Evolutionary conservation across 805 yeast species (phyloP).

Genomic region (Myxozyma nipponensis): DNA sequence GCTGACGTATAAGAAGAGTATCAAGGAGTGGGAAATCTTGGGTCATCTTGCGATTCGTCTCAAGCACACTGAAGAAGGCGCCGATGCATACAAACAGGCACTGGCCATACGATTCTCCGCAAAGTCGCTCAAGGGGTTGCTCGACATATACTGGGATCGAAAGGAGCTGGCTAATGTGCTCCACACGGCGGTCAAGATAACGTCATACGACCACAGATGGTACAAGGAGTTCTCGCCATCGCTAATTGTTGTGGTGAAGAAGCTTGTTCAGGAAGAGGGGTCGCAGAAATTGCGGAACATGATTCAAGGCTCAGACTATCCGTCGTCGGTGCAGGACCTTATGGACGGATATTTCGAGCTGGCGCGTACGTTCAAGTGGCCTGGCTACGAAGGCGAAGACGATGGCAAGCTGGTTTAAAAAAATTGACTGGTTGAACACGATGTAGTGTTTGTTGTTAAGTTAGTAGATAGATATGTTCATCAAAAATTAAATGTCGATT

Average conservation of each 20-base stretch:
- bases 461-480: background rate
- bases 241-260: conserved; percentile 17
- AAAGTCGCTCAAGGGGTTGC: conserved; percentile 66
- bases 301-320: conserved; percentile 62
- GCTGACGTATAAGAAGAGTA: conserved; percentile 67
- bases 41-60: conserved; percentile 83
- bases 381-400: conserved; percentile 41
- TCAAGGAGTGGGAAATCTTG: conserved; percentile 88
- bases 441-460: background rate
- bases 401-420: conserved; percentile 2
- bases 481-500: background rate
- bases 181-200: conserved; percentile 65
- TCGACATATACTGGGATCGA: conserved; percentile 54
- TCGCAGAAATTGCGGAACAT: conserved; percentile 43
- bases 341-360: conserved; percentile 51
- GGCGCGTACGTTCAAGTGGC: conserved; percentile 44
- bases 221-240: conserved; percentile 57
- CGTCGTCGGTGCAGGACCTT: conserved; percentile 55
- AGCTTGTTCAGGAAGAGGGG: conserved; percentile 25
- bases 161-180: conserved; percentile 48
- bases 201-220: conserved; percentile 99
- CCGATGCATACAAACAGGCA: conserved; percentile 74
- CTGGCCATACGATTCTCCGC: conserved; percentile 74
- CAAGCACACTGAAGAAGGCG: conserved; percentile 83
- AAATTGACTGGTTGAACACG: background rate